Evolutionary conservation across 176 grass and related monocot species (phyloP).

Genomic region (Hordeum vulgare): DNA sequence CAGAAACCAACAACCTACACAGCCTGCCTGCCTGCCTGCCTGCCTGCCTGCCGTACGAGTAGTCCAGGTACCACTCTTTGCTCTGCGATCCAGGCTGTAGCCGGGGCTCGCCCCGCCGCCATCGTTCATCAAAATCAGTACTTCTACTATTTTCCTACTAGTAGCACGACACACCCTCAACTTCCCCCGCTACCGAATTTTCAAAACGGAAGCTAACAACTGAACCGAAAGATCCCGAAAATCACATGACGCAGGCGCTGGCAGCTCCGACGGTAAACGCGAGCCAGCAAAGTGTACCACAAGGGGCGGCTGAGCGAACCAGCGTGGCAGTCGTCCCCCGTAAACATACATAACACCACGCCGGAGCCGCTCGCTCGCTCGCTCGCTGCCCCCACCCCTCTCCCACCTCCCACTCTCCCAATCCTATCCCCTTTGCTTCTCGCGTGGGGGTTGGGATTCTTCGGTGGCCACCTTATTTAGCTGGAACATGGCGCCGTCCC

Average conservation of each 20-base stretch:
- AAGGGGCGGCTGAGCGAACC: constrained; percentile 9
- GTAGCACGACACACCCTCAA: not conserved
- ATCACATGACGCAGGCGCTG: constrained; percentile 9
- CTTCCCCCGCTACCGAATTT: not conserved
- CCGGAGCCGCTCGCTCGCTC: constrained; percentile 29
- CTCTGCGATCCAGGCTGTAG: not conserved
- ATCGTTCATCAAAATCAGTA: not conserved
- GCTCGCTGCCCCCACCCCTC: constrained; percentile 10
- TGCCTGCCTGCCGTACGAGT: no score
- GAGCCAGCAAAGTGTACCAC: not conserved
- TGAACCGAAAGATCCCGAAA: not conserved
- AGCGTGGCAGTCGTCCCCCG: not conserved
- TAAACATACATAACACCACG: not conserved
- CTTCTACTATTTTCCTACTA: no score
- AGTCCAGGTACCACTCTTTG: not conserved
- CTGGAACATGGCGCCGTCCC: constrained; percentile 53
- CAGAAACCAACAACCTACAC: no score
- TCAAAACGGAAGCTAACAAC: not conserved
- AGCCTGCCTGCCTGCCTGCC: no score
- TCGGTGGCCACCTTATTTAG: not conserved
- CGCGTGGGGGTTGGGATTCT: constrained; percentile 18
- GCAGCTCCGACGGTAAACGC: not conserved
- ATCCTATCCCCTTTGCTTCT: constrained; percentile 14
- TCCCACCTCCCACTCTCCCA: constrained; percentile 18
- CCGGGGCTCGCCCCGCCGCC: not conserved